Percentiles rank a stretch among this genome's conserved stretches.
Conservation (phyloP, 1,284 basidiomycete species). For the Boletus mariae region DNA sequence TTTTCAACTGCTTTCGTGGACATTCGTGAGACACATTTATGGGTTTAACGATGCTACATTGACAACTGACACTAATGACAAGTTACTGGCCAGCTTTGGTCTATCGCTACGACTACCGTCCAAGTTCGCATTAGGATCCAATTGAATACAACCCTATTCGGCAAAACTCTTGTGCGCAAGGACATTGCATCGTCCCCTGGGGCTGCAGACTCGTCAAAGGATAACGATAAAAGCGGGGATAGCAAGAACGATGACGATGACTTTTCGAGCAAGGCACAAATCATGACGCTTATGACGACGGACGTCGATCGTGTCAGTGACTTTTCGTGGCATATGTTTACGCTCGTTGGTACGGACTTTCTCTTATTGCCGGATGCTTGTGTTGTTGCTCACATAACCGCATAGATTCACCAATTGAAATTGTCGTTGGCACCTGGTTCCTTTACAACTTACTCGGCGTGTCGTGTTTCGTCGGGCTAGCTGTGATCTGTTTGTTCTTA, state of each 20-base stretch:
- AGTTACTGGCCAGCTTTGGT: constrained; percentile 60
- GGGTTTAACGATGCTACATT: background rate
- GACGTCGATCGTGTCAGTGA: constrained; percentile 89
- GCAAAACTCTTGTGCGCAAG: constrained; percentile 87
- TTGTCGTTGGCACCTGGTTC: constrained; percentile 77
- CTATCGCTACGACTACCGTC: constrained; percentile 65
- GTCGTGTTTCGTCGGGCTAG: constrained; percentile 79
- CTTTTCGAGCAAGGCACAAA: constrained; percentile 86
- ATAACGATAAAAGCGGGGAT: constrained; percentile 32
- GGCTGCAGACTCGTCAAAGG: constrained; percentile 22
- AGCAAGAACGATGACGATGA: constrained; percentile 60
- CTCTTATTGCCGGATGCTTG: constrained; percentile 1
- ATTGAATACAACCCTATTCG: constrained; percentile 82
- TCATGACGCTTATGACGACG: constrained; percentile 62
- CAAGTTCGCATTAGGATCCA: constrained; percentile 76
- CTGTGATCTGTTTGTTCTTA: constrained; percentile 78
- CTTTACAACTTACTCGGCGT: constrained; percentile 79
- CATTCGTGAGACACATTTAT: constrained; percentile 43
- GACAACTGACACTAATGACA: constrained; percentile 8
- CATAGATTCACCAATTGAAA: constrained; percentile 83
- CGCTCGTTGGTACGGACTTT: constrained; percentile 49
- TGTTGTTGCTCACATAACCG: constrained; percentile 12
- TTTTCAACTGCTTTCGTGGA: constrained; percentile 57
- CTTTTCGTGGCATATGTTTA: constrained; percentile 77
- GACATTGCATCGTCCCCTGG: constrained; percentile 68